Conservation (phyloP, 164 flowering plant species). For the Vitis vinifera region DNA sequence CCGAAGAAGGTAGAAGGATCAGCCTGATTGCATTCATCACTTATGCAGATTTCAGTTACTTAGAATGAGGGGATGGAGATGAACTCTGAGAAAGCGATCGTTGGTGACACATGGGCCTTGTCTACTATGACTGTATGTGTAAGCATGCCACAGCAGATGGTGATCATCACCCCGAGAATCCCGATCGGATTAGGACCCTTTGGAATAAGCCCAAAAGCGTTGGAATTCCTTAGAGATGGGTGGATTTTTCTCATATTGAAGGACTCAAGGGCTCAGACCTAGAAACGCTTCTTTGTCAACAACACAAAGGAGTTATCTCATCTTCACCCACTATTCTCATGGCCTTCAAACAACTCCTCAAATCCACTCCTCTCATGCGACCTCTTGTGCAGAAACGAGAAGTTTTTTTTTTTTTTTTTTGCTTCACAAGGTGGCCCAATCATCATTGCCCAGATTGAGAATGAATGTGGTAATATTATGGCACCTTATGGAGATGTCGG, state of each 20-base stretch:
- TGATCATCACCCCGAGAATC: constrained; percentile 71
- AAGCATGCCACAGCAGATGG: constrained; percentile 53
- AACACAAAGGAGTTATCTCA: constrained; percentile 12
- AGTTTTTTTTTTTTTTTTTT: no score
- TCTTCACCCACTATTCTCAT: constrained; percentile 10
- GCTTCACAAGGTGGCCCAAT: no score
- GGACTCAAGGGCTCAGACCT: no score
- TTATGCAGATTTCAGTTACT: neutral
- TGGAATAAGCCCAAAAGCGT: constrained; percentile 64
- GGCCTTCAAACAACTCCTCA: constrained; percentile 21
- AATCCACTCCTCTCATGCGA: constrained; percentile 1
- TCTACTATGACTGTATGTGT: constrained; percentile 91
- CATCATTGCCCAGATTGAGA: no score
- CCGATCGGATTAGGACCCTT: constrained; percentile 63
- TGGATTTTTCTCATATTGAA: no score
- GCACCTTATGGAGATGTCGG: no score
- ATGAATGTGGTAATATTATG: no score
- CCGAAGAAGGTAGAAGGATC: neutral
- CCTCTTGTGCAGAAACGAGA: neutral
- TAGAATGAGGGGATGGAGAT: neutral
- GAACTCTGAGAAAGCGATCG: constrained; percentile 6
- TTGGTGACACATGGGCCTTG: constrained; percentile 53
- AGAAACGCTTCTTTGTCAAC: constrained; percentile 10
- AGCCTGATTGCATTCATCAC: constrained; percentile 1
- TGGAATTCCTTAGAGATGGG: constrained; percentile 62